Evolutionary conservation across 225 moss, liverwort and hornwort species (phyloP).

Genomic region (Antitrichia curtipendula): DNA sequence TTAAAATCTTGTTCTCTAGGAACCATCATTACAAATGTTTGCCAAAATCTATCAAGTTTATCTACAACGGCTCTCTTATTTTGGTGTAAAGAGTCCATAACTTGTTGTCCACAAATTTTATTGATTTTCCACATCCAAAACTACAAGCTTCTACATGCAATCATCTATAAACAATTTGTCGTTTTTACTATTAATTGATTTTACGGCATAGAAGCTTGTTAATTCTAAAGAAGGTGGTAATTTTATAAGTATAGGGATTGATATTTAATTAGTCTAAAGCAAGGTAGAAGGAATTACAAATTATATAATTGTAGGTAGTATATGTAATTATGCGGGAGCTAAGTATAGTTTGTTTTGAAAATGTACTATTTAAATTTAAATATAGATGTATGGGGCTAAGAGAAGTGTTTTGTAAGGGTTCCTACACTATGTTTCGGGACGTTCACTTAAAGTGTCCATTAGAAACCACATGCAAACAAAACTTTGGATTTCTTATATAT

Average conservation of each 20-base stretch:
- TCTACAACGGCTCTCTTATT: accelerated
- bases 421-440: no score
- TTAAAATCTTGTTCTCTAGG: not conserved
- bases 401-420: not conserved
- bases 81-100: not conserved
- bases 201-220: not conserved
- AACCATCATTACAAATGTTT: not conserved
- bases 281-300: not conserved
- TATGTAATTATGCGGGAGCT: accelerated
- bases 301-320: not conserved
- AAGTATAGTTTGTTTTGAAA: not conserved
- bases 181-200: not conserved
- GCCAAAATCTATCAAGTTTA: not conserved
- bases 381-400: not conserved
- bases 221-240: not conserved
- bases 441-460: no score
- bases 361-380: not conserved
- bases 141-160: not conserved
- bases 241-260: not conserved
- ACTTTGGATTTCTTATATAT: no score
- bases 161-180: not conserved
- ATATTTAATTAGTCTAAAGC: not conserved
- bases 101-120: not conserved
- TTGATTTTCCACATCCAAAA: not conserved
- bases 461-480: no score